phyloP scores from a whole-genome alignment of 2,329 filamentous ascomycete genomes.

The Gaeumannomyces tritici region DNA sequence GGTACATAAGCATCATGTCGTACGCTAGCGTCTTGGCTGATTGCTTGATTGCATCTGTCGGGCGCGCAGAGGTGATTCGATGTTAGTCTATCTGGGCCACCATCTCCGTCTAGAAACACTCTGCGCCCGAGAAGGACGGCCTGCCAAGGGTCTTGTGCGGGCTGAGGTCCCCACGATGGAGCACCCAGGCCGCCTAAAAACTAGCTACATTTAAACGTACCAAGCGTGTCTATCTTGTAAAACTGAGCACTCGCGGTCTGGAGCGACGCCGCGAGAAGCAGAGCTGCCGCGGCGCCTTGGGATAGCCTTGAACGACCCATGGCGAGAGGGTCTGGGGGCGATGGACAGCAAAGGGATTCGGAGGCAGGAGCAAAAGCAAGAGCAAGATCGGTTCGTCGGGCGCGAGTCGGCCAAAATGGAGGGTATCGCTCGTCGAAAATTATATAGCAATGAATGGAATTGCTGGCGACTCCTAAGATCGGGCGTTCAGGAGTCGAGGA shows the following conservation, averaged over 20 bases:
- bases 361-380: not conserved
- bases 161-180: not conserved
- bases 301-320: not conserved
- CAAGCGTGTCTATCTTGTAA: not conserved
- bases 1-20: conserved; percentile 3
- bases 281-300: not conserved
- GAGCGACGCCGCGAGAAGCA: not conserved
- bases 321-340: not conserved
- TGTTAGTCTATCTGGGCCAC: not conserved
- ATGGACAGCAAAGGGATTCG: not conserved
- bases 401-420: not conserved
- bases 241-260: not conserved
- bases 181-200: no score
- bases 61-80: not conserved
- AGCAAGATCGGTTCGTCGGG: not conserved
- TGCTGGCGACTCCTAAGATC: not conserved
- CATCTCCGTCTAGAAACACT: not conserved
- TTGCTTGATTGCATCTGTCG: conserved; percentile 2
- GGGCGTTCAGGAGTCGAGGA: not conserved
- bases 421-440: not conserved
- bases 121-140: not conserved
- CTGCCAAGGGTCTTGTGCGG: no score
- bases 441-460: not conserved
- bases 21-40: conserved; percentile 2
- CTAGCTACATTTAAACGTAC: not conserved